Percentiles rank a stretch among this genome's conserved stretches.
phyloP scores from a whole-genome alignment of 176 grass and related monocot genomes.

The Avena insularis region DNA sequence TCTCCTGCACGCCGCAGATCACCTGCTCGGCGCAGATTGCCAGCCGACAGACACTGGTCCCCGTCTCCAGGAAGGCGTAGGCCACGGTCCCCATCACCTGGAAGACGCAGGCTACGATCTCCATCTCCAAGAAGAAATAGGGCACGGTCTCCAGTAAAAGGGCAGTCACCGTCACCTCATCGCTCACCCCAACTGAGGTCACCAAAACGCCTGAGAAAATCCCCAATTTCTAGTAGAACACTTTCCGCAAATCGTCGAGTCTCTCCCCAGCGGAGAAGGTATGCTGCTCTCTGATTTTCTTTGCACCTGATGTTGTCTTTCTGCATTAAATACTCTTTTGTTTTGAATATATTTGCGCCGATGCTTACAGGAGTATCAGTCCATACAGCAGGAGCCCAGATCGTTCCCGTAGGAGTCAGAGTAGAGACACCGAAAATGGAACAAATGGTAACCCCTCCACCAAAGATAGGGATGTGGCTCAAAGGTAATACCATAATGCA shows the following conservation, averaged over 20 bases:
- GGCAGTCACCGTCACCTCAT: conserved; percentile 34
- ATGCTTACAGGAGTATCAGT: conserved; percentile 62
- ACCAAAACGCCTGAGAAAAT: conserved; percentile 50
- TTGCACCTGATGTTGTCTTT: conserved; percentile 18
- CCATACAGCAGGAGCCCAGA: conserved; percentile 62
- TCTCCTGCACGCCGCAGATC: conserved; percentile 62
- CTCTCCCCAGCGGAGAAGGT: conserved; percentile 62
- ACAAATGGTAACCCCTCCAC: conserved; percentile 45
- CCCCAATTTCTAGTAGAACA: conserved; percentile 46
- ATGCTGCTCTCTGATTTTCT: neutral
- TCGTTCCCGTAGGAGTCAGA: conserved; percentile 51
- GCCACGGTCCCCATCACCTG: conserved; percentile 49
- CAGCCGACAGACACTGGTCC: conserved; percentile 47
- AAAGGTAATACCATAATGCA: conserved; percentile 53
- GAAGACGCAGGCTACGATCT: conserved; percentile 30
- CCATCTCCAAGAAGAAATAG: conserved; percentile 49
- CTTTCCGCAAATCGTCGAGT: conserved; percentile 46
- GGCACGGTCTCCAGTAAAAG: conserved; percentile 46
- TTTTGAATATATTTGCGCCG: conserved; percentile 24
- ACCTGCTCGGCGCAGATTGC: conserved; percentile 48
- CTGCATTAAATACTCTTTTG: conserved; percentile 26
- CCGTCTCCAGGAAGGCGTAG: conserved; percentile 42
- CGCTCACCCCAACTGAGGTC: conserved; percentile 38
- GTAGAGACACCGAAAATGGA: conserved; percentile 56
- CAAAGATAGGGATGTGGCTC: conserved; percentile 46